Evolutionary conservation across 2,329 filamentous ascomycete genomes (phyloP), one percentile per base, ranked within the genome.

Genomic region (Xylaria sp.): DNA sequence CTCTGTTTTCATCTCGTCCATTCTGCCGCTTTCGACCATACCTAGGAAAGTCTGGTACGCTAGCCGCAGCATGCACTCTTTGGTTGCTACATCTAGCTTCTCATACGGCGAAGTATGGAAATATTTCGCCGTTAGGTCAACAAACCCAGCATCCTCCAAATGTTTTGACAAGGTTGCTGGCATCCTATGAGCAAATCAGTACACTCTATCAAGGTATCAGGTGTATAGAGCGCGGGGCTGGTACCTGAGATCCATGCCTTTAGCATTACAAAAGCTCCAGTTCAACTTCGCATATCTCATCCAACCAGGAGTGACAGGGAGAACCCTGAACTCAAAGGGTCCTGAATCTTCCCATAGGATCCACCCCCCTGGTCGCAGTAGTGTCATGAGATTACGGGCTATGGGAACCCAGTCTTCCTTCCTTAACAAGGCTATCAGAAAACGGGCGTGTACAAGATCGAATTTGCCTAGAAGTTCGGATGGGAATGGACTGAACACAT

Each of bases 231-330:
- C 20, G 52, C 9, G 13, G 25, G 36, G 34, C 7, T 39, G 32
- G n/a, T 63, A 67, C 65, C 46, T 67, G 10, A 63, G 52, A 46
- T 67, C 65, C 65, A 67, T 67, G 56, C 60, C 48, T 6, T 63
- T 60, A 3, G 56, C 46, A 12, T 57, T 64, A 28, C 56, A 64
- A 50, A 67, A 64, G 28, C 8, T 53, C 65, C 60, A 67, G 18
- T 32, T 67, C 32, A 67, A 43, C 56, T 50, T 28, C 23, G 60
- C 60, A 12, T 60, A 67, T 32, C 20, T 64, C 30, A 46, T 56
- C 65, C 55, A 65, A 13, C 60, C 65, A 2, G 60, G 65, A 0
- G 61, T 65, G 23, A 63, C 46, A 36, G 61, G 65, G 4, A 67
- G 56, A 18, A 64, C 60, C 3, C 60, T 52, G 23, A 63, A 64